A percentile compares a stretch with the other conserved stretches of the same genome.
Evolutionary conservation across 768 basidiomycete species (phyloP).

Genomic region (Auricularia auricula-judae): DNA sequence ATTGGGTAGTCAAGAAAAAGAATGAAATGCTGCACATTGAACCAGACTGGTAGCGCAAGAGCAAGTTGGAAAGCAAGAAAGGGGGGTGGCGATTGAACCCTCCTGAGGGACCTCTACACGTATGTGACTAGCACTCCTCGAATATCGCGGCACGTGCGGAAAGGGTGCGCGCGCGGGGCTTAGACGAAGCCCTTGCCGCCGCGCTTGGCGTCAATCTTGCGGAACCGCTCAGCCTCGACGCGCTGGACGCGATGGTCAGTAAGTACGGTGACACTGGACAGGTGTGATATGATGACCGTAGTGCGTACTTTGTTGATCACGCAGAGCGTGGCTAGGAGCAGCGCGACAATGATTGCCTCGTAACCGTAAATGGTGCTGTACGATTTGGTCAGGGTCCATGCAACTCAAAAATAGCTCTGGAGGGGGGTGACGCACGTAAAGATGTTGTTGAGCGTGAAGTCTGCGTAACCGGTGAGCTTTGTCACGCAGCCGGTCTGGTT

Average conservation of each 20-base stretch:
- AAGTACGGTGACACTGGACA: neutral
- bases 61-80: neutral
- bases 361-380: conserved; percentile 52
- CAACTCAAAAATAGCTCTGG: neutral
- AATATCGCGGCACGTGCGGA: neutral
- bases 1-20: neutral
- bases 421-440: conserved; percentile 57
- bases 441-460: conserved; percentile 63
- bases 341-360: conserved; percentile 63
- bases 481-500: conserved; percentile 56
- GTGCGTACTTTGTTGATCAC: conserved; percentile 63
- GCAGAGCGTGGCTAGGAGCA: conserved; percentile 75
- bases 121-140: neutral
- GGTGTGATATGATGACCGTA: neutral
- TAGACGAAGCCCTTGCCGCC: conserved; percentile 81
- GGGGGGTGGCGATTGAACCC: neutral
- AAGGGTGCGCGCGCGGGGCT: conserved; percentile 8
- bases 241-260: conserved; percentile 33
- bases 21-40: neutral
- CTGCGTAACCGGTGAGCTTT: conserved; percentile 56
- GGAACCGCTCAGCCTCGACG: conserved; percentile 73
- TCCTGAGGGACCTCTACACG: neutral
- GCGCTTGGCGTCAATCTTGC: conserved; percentile 80
- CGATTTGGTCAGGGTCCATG: too few species aligned
- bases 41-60: neutral